Evolutionary conservation across 768 basidiomycete genomes (phyloP), one percentile per base, ranked within the genome.

Genomic region (Kwoniella mangroviensis): DNA sequence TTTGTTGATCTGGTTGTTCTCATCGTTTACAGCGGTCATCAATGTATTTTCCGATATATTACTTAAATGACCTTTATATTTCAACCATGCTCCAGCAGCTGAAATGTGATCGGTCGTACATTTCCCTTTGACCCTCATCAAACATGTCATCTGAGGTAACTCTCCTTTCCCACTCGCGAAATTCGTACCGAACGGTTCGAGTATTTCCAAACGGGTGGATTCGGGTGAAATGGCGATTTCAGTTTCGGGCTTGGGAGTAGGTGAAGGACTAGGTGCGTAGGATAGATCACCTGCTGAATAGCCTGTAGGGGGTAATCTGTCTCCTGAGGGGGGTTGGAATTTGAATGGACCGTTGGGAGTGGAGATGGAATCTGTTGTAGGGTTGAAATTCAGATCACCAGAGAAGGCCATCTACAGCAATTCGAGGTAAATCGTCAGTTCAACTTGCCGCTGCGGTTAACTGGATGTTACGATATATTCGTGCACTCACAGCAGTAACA

Each of bases 71-170:
- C 85, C 97, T 83, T 98, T 98, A 86, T 96, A 99, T 85, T 98
- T 98, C 73, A 99, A 85, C 97, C 97, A 99, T 42, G 94, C 93
- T 2, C 97, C 97, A 41, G 97, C 97, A 49, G 97, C 97, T 42
- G 92, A 94, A 67, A 98, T 99, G 81, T 98, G 97, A 79, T 99
- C 97, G 19, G 97, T 99, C 13, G 97, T 99, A 83, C 97, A 99
- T 84, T 99, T 98, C n/a, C 97, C 97, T 73, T 92, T 86, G 7
- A 98, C 93, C 40, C 94, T 86, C 87, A 98, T 89, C 60, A 99
- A 83, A 62, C 96, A 92, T 76, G 89, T 92, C 82, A 98, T 84
- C 24, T 87, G 75, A 10, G 93, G 91, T 17, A 98, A 86, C 85
- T 99, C 97, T 45, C 90, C 82, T 57, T 83, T 77, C 17, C 85